Evolutionary conservation across 176 grass and related monocot species (phyloP).

Genomic region (Oryza glaberrima): DNA sequence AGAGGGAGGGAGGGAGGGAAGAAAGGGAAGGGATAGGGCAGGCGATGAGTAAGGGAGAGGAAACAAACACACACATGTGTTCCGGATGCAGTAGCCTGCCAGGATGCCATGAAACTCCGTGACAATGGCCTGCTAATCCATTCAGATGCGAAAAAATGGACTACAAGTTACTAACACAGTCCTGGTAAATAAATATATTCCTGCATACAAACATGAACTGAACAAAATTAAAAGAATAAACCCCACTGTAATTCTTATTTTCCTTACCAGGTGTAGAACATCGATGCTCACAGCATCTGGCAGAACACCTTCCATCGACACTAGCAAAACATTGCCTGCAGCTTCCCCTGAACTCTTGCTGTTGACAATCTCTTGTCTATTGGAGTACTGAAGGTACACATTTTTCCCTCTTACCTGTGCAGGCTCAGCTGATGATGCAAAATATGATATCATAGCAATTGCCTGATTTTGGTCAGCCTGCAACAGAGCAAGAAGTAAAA

Average conservation of each 20-base stretch:
- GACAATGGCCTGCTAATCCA: slow-evolving; percentile 79
- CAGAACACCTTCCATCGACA: slow-evolving; percentile 83
- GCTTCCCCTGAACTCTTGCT: slow-evolving; percentile 77
- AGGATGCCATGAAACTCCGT: slow-evolving; percentile 86
- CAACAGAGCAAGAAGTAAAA: slow-evolving; percentile 32
- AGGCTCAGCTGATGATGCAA: slow-evolving; percentile 81
- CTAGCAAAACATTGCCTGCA: slow-evolving; percentile 77
- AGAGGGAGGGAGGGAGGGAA: slow-evolving; percentile 18
- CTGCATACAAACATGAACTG: slow-evolving; percentile 54
- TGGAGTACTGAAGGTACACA: slow-evolving; percentile 97
- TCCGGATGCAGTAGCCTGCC: slow-evolving; percentile 80
- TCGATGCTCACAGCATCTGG: slow-evolving; percentile 94
- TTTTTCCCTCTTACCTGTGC: slow-evolving; percentile 96
- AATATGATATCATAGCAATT: slow-evolving; percentile 90
- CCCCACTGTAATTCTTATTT: slow-evolving; percentile 26
- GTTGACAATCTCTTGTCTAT: slow-evolving; percentile 90
- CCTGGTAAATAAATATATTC: slow-evolving; percentile 53
- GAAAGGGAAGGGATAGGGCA: slow-evolving; percentile 45
- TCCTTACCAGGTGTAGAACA: slow-evolving; percentile 90
- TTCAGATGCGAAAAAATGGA: slow-evolving; percentile 62
- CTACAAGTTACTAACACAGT: slow-evolving; percentile 67
- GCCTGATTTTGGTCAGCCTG: slow-evolving; percentile 90
- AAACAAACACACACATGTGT: slow-evolving; percentile 89
- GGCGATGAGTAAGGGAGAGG: slow-evolving; percentile 69
- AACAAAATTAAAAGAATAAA: slow-evolving; percentile 45